A percentile compares a stretch with the other conserved stretches of the same genome.
Conservation (phyloP, 164 flowering plant species). For the Liriodendron chinense region DNA sequence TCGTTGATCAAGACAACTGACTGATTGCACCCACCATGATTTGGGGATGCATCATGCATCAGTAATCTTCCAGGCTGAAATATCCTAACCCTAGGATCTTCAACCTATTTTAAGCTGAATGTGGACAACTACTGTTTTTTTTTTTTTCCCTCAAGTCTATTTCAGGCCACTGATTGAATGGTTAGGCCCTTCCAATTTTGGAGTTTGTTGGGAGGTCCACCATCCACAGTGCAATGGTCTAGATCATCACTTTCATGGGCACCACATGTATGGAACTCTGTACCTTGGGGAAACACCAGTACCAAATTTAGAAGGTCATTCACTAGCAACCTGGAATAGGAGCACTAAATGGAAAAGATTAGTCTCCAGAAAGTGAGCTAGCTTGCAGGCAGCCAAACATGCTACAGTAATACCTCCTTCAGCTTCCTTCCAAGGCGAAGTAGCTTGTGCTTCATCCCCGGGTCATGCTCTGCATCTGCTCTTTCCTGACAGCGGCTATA, state of each 20-base stretch:
- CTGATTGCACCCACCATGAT: background rate
- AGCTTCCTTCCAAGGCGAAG: conserved; percentile 70
- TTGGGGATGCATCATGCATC: background rate
- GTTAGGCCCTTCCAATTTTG: background rate
- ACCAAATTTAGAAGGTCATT: too few species aligned
- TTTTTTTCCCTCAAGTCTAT: too few species aligned
- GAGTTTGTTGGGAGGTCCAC: too few species aligned
- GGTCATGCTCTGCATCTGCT: conserved; percentile 71
- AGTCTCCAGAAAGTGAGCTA: background rate
- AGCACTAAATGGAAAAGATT: background rate
- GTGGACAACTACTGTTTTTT: background rate
- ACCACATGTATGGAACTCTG: background rate
- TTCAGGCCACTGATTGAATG: background rate
- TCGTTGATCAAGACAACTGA: background rate
- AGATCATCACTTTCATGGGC: background rate
- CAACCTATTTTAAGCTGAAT: too few species aligned
- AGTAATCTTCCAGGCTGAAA: background rate
- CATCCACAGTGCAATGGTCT: background rate
- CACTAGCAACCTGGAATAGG: too few species aligned
- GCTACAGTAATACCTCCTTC: conserved; percentile 55
- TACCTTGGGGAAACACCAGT: too few species aligned
- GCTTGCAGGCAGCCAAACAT: background rate
- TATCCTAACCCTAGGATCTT: background rate
- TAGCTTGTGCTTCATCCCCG: conserved; percentile 69
- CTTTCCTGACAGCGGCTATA: conserved; percentile 63